Evolutionary conservation across 2,329 filamentous ascomycete species (phyloP), one percentile per base, ranked within the genome.

Genomic region (Beauveria scarabaeidicola): DNA sequence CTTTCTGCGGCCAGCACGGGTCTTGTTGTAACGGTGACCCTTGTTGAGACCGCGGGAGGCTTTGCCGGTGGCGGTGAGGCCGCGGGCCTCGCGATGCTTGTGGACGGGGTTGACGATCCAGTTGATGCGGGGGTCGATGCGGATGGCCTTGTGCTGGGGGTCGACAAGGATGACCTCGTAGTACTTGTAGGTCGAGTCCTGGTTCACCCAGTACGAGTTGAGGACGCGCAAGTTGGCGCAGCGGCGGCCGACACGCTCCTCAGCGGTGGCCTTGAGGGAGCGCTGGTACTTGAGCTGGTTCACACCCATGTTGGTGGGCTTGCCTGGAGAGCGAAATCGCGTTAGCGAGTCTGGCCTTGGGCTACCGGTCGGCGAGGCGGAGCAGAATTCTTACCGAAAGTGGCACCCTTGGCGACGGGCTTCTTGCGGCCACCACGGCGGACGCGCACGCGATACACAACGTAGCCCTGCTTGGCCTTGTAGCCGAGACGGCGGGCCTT

Each of bases 271-370:
- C 80, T 89, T 89, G 78, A 97, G 92, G 69, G 94, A 97, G 78
- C 93, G 91, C 88, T 99, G 95, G 89, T 97, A 99, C 87, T 99
- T 99, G 78, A 99, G 91, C 86, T 99, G 94, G 88, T 99, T 99
- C 73, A 99, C 85, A 91, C 94, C 94, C 87, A 97, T 92, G 90
- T 97, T 99, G 88, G 94, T 99, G 78, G 94, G 94, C 86, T 99
- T 99, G 87, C 94, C 92, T 96, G 74, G 75, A 65, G 40, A 60
- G 61, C 27, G 23, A 11, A 25, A n/a, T 32, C 8, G 59, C 67
- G 52, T 36, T 57, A 43, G 11, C 27, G 21, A 47, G 7, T 29
- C 27, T 17, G 46, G n/a, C 19, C 15, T 51, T 58, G n/a, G 55
- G 19, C 8, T 40, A 25, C 11, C 46, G 7, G 38, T 5, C 9